A percentile compares a stretch with the other conserved stretches of the same genome.
phyloP scores from a whole-genome alignment of 1,284 basidiomycete species.

The Mycena citricolor region DNA sequence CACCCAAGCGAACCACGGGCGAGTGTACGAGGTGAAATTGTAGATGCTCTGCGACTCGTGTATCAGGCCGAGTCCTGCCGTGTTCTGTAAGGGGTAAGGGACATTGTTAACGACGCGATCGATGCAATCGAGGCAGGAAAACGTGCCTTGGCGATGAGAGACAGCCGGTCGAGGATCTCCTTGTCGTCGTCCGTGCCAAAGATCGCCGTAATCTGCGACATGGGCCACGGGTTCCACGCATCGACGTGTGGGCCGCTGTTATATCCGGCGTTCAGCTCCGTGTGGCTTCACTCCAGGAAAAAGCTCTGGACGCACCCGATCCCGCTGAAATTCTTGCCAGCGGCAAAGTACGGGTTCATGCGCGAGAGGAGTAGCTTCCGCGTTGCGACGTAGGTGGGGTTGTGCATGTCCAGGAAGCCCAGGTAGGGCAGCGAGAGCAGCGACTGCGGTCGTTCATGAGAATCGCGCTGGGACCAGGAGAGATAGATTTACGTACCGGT shows the following conservation, averaged over 20 bases:
- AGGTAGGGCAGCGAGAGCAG: slow-evolving; percentile 76
- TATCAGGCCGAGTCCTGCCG: slow-evolving; percentile 72
- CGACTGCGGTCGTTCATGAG: slow-evolving; percentile 37
- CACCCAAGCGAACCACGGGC: slow-evolving; percentile 82
- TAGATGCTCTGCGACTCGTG: slow-evolving; percentile 75
- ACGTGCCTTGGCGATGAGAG: slow-evolving; percentile 64
- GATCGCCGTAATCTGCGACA: slow-evolving; percentile 75
- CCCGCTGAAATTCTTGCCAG: slow-evolving; percentile 64
- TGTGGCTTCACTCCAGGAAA: too few relatives aligned
- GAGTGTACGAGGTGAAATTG: slow-evolving; percentile 55
- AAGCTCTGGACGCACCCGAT: slow-evolving; percentile 65
- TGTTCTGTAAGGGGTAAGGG: slow-evolving; percentile 48
- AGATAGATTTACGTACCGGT: slow-evolving; percentile 53
- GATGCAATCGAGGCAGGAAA: slow-evolving; percentile 4
- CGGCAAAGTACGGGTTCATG: slow-evolving; percentile 68
- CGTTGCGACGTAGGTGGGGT: slow-evolving; percentile 62
- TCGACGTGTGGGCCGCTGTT: slow-evolving; percentile 71
- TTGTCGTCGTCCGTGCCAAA: slow-evolving; percentile 71
- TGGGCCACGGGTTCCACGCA: slow-evolving; percentile 76
- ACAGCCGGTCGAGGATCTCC: slow-evolving; percentile 62
- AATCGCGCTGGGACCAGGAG: slow-evolving; percentile 8
- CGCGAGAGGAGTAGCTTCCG: slow-evolving; percentile 61
- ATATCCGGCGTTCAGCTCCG: too few relatives aligned
- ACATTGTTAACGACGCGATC: background rate
- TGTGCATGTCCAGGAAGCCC: slow-evolving; percentile 63